phyloP scores from a whole-genome alignment of 768 basidiomycete species.

The Boletales sp. region DNA sequence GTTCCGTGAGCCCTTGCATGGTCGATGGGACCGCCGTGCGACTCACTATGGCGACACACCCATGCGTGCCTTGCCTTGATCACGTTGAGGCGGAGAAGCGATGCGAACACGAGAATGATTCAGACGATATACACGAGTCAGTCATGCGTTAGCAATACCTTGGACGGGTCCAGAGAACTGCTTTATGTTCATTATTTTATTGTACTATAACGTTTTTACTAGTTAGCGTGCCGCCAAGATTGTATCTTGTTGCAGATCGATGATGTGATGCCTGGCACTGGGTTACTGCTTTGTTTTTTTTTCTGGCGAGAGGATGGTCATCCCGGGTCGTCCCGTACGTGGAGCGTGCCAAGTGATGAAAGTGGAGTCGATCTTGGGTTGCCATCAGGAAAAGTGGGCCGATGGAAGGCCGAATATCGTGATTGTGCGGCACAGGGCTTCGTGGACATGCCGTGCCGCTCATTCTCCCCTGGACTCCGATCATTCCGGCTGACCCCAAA shows the following conservation, averaged over 20 bases:
- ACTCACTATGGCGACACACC: constrained; percentile 25
- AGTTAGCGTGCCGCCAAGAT: constrained; percentile 3
- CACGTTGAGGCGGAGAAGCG: not conserved
- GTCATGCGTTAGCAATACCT: not conserved
- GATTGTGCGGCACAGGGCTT: too few relatives aligned
- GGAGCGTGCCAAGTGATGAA: too few relatives aligned
- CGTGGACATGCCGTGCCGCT: too few relatives aligned
- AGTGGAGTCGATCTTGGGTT: too few relatives aligned
- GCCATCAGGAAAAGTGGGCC: too few relatives aligned
- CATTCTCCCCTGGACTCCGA: too few relatives aligned
- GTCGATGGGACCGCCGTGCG: constrained; percentile 42
- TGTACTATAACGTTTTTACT: constrained; percentile 19
- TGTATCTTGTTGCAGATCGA: not conserved
- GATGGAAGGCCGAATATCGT: too few relatives aligned
- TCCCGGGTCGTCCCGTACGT: too few relatives aligned
- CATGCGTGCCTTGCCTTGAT: constrained; percentile 30
- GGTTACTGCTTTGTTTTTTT: too few relatives aligned
- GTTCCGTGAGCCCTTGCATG: constrained; percentile 55
- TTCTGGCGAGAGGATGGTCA: too few relatives aligned
- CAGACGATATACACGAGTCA: constrained; percentile 5
- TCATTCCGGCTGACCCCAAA: too few relatives aligned
- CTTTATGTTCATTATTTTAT: constrained; percentile 14
- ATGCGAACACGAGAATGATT: not conserved
- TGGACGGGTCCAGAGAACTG: constrained; percentile 9
- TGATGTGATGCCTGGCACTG: too few relatives aligned